Base-by-base conservation (phyloP, 2,329 filamentous ascomycete species). In the Passalora sequoiae region DNA sequence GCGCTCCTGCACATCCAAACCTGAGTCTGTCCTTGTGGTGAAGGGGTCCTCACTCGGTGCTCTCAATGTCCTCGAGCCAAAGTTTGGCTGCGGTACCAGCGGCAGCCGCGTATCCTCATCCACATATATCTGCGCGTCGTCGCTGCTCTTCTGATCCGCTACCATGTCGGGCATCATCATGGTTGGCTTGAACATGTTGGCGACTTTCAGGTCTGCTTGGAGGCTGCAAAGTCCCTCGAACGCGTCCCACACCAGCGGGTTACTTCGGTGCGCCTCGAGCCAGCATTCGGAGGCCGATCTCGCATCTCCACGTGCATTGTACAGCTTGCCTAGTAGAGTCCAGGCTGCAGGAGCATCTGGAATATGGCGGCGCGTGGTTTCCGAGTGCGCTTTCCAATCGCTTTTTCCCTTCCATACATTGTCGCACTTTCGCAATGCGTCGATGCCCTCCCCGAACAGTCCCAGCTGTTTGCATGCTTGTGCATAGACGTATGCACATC, bases 221-320 rank as follows among this genome's bases (percentile, higher is more conserved):
- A 78, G 86, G 60, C 96, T 89, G 62, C 89, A 95, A 6, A 98
- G 75, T 12, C 80, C 84, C 16, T 83, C 81, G 59, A 97, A 97
- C 0, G 91, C 89, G 71, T 98, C 92, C 92, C 92, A 98, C 78
- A 95, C 92, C 66, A 97, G 91, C 1, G 92, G 89, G 60, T 97
- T 98, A 42, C 82, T 66, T 67, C 89, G 94, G 57, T 98, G 70
- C 4, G 89, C 81, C 47, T 94, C 88, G 54, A 94, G 88, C 61
- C 92, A 97, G 64, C 80, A 88, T 53, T 85, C 78, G 12, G 91
- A 81, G 6, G 92, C 89, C 65, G 86, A 89, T 59, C 85, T 85
- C 58, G 86, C 77, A 56, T 95, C 79, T 49, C 77, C 85, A 57
- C 92, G 83, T 2, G 79, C 86, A 37, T 84, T 80, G 69, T 89